A percentile compares a stretch with the other conserved stretches of the same genome.
phyloP scores from a whole-genome alignment of 2,329 filamentous ascomycete genomes.

The Pezicula carpinea region DNA sequence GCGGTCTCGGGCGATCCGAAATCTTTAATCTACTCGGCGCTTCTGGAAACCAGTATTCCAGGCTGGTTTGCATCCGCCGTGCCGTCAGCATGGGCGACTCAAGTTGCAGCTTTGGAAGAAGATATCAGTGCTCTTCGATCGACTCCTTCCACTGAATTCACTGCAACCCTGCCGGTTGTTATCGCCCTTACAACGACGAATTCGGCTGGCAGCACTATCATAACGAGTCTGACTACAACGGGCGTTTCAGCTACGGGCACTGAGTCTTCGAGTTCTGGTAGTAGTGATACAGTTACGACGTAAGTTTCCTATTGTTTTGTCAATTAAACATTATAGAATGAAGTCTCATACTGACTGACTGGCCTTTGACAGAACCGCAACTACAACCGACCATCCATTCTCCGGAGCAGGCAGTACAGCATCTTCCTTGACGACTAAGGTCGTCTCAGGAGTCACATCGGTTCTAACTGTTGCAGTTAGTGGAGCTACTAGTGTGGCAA shows the following conservation, averaged over 20 bases:
- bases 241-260: background rate
- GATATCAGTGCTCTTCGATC: conserved; percentile 20
- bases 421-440: conserved; percentile 11
- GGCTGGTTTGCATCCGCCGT: conserved; percentile 26
- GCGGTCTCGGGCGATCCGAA: conserved; percentile 25
- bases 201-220: conserved; percentile 20
- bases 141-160: conserved; percentile 3
- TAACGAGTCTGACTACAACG: conserved; percentile 14
- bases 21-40: conserved; percentile 21
- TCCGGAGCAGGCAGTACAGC: conserved; percentile 5
- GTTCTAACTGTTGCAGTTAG: conserved; percentile 8
- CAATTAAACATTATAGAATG: no score
- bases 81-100: conserved; percentile 20
- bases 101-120: conserved; percentile 21
- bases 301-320: no score
- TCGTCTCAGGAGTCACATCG: conserved; percentile 11
- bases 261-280: background rate
- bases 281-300: no score
- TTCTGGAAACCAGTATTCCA: conserved; percentile 21
- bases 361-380: background rate
- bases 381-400: background rate
- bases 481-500: conserved; percentile 1
- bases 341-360: background rate
- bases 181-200: conserved; percentile 21
- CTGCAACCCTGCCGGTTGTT: conserved; percentile 12